phyloP scores from a whole-genome alignment of 768 basidiomycete species.

The Saitozyma sp. region DNA sequence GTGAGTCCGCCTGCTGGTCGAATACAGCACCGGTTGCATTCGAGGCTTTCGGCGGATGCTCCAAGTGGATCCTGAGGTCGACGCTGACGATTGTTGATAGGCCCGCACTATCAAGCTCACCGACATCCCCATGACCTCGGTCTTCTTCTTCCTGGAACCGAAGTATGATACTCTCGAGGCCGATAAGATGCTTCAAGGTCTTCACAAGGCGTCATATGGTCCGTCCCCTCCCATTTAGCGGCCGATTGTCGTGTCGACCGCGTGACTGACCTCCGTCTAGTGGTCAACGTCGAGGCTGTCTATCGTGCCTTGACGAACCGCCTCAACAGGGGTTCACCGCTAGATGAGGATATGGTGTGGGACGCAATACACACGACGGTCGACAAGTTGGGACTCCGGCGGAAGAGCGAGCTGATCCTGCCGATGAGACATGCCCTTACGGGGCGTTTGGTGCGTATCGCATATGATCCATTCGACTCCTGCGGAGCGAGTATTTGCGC shows the following conservation, averaged over 20 bases:
- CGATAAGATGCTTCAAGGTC: slow-evolving; percentile 57
- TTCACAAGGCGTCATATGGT: slow-evolving; percentile 59
- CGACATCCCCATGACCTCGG: slow-evolving; percentile 68
- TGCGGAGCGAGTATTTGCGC: neutral
- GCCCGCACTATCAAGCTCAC: slow-evolving; percentile 54
- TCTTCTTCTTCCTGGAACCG: slow-evolving; percentile 78
- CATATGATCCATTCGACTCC: neutral
- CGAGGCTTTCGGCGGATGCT: neutral
- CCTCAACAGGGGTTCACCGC: slow-evolving; percentile 38
- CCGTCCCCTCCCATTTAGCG: slow-evolving; percentile 19
- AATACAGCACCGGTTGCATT: neutral
- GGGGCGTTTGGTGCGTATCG: slow-evolving; percentile 69
- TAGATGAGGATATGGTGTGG: slow-evolving; percentile 55
- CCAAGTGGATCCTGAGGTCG: neutral
- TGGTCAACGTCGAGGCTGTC: slow-evolving; percentile 1
- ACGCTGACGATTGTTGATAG: slow-evolving; percentile 9
- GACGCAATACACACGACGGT: slow-evolving; percentile 44
- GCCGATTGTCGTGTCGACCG: no score
- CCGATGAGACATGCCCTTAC: slow-evolving; percentile 75
- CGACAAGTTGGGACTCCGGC: slow-evolving; percentile 13
- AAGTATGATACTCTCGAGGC: slow-evolving; percentile 61
- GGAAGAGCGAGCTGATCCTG: slow-evolving; percentile 65
- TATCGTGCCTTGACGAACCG: neutral
- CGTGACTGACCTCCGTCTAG: no score
- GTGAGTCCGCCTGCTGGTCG: slow-evolving; percentile 28